Conservation (phyloP, 345 rosid species). For the Rhizophora mangle region DNA sequence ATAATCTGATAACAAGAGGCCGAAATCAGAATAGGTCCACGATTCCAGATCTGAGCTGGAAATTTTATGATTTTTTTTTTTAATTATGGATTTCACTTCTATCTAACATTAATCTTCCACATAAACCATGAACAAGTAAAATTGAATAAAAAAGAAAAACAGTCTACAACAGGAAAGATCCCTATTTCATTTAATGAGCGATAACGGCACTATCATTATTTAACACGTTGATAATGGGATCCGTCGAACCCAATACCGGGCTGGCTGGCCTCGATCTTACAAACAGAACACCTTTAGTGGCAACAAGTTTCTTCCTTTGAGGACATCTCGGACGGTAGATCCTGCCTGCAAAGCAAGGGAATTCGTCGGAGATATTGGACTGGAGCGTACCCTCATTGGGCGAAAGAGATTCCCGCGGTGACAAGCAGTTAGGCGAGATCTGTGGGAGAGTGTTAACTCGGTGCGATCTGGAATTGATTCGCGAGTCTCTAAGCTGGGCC, state of each 20-base stretch:
- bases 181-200: conserved; percentile 20
- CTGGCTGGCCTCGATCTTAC: conserved; percentile 21
- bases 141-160: background rate
- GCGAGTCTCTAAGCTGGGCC: conserved; percentile 48
- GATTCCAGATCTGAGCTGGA: conserved; percentile 8
- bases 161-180: conserved; percentile 10
- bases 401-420: conserved; percentile 14
- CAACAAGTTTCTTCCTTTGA: conserved; percentile 48
- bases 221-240: conserved; percentile 29
- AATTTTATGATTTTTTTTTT: background rate
- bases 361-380: conserved; percentile 7
- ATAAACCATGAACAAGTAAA: too few species aligned
- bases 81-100: conserved; percentile 16
- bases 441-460: conserved; percentile 24
- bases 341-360: conserved; percentile 33
- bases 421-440: conserved; percentile 9
- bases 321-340: conserved; percentile 39
- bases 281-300: conserved; percentile 33
- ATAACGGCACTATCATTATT: conserved; percentile 17
- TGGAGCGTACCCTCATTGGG: background rate
- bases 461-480: conserved; percentile 45
- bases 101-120: background rate
- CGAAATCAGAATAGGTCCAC: background rate
- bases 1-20: too few species aligned
- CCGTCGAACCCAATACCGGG: conserved; percentile 21